Percentiles rank a stretch among this genome's conserved stretches.
These are phyloP conservation scores for Dendryphion nanum DNA, from an alignment of 2,329 filamentous ascomycete species.

Conservation along the genomic window DNA sequence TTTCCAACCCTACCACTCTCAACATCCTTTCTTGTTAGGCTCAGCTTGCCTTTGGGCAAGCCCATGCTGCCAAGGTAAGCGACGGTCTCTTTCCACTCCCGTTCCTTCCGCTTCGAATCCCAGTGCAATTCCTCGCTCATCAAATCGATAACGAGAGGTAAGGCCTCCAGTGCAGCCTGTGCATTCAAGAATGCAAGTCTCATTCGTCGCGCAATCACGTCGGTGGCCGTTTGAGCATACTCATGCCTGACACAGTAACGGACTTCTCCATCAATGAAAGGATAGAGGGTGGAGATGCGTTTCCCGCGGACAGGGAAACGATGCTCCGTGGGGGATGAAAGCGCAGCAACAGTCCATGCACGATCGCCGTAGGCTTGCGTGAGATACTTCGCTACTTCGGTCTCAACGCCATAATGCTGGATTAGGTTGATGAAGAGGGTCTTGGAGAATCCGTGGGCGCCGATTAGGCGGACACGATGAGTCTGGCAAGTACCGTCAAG, in stretches of 20 bases:
- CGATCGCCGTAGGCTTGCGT: constrained; percentile 87
- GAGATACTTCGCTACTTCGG: constrained; percentile 86
- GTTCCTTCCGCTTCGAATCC: constrained; percentile 68
- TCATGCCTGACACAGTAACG: constrained; percentile 85
- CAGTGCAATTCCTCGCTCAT: constrained; percentile 84
- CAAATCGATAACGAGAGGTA: constrained; percentile 83
- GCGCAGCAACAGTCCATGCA: constrained; percentile 83
- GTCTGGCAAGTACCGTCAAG: constrained; percentile 79
- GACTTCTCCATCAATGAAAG: constrained; percentile 89
- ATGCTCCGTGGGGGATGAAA: constrained; percentile 72
- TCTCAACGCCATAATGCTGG: constrained; percentile 89
- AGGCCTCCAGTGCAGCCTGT: constrained; percentile 81
- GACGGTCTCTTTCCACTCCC: constrained; percentile 75
- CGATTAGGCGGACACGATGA: constrained; percentile 75
- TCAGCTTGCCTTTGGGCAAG: constrained; percentile 55
- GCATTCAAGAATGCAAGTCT: constrained; percentile 88
- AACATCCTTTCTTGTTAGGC: constrained; percentile 57
- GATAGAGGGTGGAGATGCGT: constrained; percentile 77
- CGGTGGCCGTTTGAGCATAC: constrained; percentile 86
- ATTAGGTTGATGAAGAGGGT: constrained; percentile 94
- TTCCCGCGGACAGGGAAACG: constrained; percentile 82
- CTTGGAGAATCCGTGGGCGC: constrained; percentile 84
- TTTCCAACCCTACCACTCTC: constrained; percentile 50
- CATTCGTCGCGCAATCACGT: constrained; percentile 82
- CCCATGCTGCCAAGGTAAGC: constrained; percentile 62